Conservation (phyloP, 139 green algal species). For the Raphidocelis subcapitata region DNA sequence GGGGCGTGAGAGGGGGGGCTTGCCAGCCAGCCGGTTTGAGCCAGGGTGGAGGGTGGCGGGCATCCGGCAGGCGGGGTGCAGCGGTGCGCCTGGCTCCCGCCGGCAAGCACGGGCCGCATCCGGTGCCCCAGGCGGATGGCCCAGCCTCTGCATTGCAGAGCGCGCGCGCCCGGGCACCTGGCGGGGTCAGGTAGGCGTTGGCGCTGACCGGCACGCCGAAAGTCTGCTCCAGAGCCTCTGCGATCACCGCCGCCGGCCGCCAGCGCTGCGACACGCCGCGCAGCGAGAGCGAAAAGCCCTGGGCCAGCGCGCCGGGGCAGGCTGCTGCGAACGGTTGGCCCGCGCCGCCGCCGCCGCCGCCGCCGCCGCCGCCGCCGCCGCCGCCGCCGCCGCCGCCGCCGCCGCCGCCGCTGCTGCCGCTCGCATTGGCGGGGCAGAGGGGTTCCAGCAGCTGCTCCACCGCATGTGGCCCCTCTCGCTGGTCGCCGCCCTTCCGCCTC, state of each 20-base stretch:
- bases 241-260: neutral
- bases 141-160: no score
- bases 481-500: no score
- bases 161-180: conserved; percentile 13
- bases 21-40: neutral
- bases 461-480: no score
- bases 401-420: no score
- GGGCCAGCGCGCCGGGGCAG: neutral
- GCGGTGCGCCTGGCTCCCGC: neutral
- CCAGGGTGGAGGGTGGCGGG: neutral
- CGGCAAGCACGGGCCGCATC: no score
- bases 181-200: conserved; percentile 44
- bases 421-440: no score
- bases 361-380: neutral
- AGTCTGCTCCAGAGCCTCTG: conserved; percentile 17
- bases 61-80: neutral
- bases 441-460: no score
- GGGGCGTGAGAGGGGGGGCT: neutral
- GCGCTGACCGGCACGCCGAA: conserved; percentile 27
- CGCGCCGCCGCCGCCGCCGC: neutral
- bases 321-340: neutral
- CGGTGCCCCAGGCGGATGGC: no score
- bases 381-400: no score
- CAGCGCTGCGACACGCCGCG: conserved; percentile 17
- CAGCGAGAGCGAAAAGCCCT: conserved; percentile 29